Evolutionary conservation across 768 basidiomycete species (phyloP).

Genomic region (Mycena latifolia): DNA sequence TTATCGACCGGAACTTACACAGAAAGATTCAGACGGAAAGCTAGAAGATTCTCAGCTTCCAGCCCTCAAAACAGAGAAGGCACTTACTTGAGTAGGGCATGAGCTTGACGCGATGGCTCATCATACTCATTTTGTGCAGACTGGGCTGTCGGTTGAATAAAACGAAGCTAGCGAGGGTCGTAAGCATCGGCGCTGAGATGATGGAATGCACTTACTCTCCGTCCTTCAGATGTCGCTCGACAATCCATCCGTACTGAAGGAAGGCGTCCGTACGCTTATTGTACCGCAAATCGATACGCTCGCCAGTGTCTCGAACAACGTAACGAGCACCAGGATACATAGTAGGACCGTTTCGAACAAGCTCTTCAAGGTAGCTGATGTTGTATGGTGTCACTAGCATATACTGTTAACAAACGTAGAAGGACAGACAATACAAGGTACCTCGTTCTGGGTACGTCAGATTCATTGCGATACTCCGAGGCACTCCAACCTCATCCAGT

Average conservation of each 20-base stretch:
- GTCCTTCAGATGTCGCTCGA: slow-evolving; percentile 96
- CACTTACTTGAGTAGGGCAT: slow-evolving; percentile 98
- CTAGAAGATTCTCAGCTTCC: slow-evolving; percentile 57
- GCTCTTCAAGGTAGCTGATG: slow-evolving; percentile 91
- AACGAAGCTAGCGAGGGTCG: slow-evolving; percentile 80
- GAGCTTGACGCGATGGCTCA: slow-evolving; percentile 96
- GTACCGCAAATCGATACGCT: slow-evolving; percentile 95
- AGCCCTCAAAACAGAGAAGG: background rate
- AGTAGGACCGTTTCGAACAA: slow-evolving; percentile 95
- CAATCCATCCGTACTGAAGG: slow-evolving; percentile 98
- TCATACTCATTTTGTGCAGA: slow-evolving; percentile 99
- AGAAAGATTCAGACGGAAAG: slow-evolving; percentile 97
- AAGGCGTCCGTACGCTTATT: slow-evolving; percentile 97
- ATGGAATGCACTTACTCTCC: slow-evolving; percentile 82
- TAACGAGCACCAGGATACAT: slow-evolving; percentile 97
- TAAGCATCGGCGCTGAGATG: slow-evolving; percentile 11
- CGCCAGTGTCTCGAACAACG: slow-evolving; percentile 96
- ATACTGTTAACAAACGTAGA: slow-evolving; percentile 42
- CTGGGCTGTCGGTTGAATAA: slow-evolving; percentile 98
- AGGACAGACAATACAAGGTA: slow-evolving; percentile 47
- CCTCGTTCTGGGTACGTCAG: slow-evolving; percentile 97
- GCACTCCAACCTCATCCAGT: slow-evolving; percentile 97
- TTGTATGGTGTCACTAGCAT: slow-evolving; percentile 99
- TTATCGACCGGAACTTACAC: slow-evolving; percentile 67
- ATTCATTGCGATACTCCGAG: slow-evolving; percentile 96